Evolutionary conservation across 1,139 yeast genomes (phyloP), one percentile per base, ranked within the genome.

Genomic region (Geotrichum restrictum): DNA sequence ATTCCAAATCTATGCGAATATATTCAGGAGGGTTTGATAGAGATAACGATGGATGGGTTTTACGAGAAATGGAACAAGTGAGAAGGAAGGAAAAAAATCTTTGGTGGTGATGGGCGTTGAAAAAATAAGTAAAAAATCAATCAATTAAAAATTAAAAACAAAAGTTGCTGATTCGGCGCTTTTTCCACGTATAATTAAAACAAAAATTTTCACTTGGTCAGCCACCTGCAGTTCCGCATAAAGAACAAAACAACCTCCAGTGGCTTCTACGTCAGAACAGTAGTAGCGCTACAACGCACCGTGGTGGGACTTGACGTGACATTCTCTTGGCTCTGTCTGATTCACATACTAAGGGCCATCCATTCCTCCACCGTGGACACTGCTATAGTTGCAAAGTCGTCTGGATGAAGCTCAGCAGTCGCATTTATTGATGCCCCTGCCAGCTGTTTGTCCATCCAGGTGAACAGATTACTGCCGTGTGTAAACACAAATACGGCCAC

Each of bases 401-500:
- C 41, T 14, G 22, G 40, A 27, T 8, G 18, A 21, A 2, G n/a
- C 7, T 31, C 34, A 22, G 40, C 6, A 14, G 16, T 31, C 14
- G 5, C 39, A 10, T 27, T 10, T 2, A 32, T 19, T 10, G 16
- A 19, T 7, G 7, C 10, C 1, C 31, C 24, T 13, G 49, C 19
- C 29, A n/a, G 8, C n/a, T 27, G 39, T 3, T 13, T 40, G 18
- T 31, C 46, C 27, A 32, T 40, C 53, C 53, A 51, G 6, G 14
- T 22, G 31, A 51, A 51, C 18, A 51, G 37, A 1, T 19, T 21
- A 10, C 24, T 13, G 7, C 54, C 54, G 5, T 37, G 21, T 13
- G 43, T 36, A 42, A 51, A 51, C 18, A 51, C 36, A 36, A 39
- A 46, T n/a, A 51, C 39, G 3, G 54, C 44, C 21, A 51, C 34